Evolutionary conservation across 1,284 basidiomycete species (phyloP).

Genomic region (Cryptococcus sp.): DNA sequence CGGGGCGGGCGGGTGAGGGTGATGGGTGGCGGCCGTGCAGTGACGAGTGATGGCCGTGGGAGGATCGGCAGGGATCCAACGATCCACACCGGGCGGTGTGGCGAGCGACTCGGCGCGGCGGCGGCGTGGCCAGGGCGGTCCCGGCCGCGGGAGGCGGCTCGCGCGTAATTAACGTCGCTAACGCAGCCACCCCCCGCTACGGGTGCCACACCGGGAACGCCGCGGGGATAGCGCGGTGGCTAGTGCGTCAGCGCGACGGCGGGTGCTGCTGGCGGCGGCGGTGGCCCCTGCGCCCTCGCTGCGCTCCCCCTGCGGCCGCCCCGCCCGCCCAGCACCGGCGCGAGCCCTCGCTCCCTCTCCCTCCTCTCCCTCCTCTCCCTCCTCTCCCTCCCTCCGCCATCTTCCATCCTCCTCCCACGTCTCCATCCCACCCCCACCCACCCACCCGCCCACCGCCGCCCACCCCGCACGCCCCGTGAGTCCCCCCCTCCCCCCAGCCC

Average conservation of each 20-base stretch:
- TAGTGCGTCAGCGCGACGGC: background rate
- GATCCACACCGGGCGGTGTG: no score
- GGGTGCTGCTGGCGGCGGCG: background rate
- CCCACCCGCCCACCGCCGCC: constrained; percentile 1
- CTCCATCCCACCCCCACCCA: constrained; percentile 1
- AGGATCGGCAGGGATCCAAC: no score
- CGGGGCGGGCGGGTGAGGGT: background rate
- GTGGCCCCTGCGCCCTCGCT: background rate
- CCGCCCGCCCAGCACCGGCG: background rate
- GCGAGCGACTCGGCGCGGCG: background rate
- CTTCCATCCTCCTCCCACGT: background rate
- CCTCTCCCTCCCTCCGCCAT: background rate
- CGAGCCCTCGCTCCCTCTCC: background rate
- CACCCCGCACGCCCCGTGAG: background rate
- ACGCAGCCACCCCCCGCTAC: no score
- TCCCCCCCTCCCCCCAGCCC: constrained; percentile 4
- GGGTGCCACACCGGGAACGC: background rate
- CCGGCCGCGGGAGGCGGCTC: background rate
- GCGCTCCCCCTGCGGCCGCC: background rate
- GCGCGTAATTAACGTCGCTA: background rate
- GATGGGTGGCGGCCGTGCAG: no score
- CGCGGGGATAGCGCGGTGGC: background rate
- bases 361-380: background rate
- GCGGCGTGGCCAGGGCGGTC: background rate
- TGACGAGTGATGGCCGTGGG: no score